Conservation (phyloP, 73 alveolate genomes). For the Paramecium sexaurelia region DNA sequence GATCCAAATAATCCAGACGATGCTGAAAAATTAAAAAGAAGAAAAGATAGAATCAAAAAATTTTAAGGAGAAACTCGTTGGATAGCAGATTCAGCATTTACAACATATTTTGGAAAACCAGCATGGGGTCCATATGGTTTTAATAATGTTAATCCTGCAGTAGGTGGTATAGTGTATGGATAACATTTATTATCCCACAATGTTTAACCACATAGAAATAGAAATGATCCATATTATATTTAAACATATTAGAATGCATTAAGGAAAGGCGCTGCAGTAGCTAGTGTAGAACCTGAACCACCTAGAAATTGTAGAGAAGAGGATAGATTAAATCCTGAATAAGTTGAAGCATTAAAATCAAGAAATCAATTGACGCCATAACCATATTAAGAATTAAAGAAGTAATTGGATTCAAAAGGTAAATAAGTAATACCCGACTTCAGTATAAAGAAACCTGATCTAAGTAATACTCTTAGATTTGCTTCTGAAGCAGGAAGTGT, state of each 20-base stretch:
- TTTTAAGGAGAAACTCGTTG: constrained; percentile 93
- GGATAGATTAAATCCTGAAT: constrained; percentile 77
- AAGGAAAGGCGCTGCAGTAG: constrained; percentile 77
- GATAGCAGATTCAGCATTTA: constrained; percentile 95
- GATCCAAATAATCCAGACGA: constrained; percentile 65
- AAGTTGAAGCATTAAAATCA: constrained; percentile 61
- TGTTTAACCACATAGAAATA: constrained; percentile 93
- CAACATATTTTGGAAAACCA: constrained; percentile 97
- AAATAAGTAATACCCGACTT: constrained; percentile 37
- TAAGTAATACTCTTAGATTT: constrained; percentile 58
- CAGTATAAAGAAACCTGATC: constrained; percentile 62
- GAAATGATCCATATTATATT: constrained; percentile 86
- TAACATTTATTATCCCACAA: constrained; percentile 93
- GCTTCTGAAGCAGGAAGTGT: constrained; percentile 63
- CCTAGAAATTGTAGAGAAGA: constrained; percentile 86
- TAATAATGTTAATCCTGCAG: constrained; percentile 93
- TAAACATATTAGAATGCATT: constrained; percentile 91
- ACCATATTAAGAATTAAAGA: neutral
- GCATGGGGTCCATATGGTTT: constrained; percentile 96
- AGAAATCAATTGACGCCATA: constrained; percentile 59
- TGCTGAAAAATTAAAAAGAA: constrained; percentile 58
- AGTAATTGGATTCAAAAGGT: constrained; percentile 15
- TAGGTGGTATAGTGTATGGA: constrained; percentile 96
- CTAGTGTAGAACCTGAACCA: constrained; percentile 76
- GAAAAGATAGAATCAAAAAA: constrained; percentile 78